phyloP scores from a whole-genome alignment of 1,139 yeast genomes.

The Zygoascus sp. region DNA sequence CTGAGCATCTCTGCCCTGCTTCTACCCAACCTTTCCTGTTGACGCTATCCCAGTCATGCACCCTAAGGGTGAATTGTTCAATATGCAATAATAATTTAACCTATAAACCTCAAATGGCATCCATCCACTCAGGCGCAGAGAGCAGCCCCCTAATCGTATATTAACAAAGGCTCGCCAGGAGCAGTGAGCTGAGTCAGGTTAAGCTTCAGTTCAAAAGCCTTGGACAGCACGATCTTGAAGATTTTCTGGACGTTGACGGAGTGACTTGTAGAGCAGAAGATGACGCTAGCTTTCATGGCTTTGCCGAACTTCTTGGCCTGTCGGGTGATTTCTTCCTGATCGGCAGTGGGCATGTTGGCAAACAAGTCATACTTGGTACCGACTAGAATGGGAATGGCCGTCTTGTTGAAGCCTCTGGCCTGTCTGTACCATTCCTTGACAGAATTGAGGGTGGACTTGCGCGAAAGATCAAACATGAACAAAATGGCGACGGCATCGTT shows the following conservation, averaged over 20 bases:
- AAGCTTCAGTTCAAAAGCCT: slow-evolving; percentile 83
- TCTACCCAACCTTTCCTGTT: no score
- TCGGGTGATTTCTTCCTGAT: slow-evolving; percentile 79
- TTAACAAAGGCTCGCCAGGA: slow-evolving; percentile 83
- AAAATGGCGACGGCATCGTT: slow-evolving; percentile 91
- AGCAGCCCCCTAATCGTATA: slow-evolving; percentile 46
- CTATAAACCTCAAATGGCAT: background rate
- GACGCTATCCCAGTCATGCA: slow-evolving; percentile 2
- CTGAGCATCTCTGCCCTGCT: no score
- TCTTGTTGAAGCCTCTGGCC: slow-evolving; percentile 81
- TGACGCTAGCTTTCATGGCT: slow-evolving; percentile 87
- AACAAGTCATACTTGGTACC: slow-evolving; percentile 95
- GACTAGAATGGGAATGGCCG: slow-evolving; percentile 86
- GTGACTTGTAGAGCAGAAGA: slow-evolving; percentile 89
- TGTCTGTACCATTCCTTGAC: slow-evolving; percentile 95
- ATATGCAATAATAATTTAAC: slow-evolving; percentile 1
- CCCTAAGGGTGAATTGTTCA: background rate
- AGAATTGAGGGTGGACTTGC: slow-evolving; percentile 80
- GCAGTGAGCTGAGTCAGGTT: slow-evolving; percentile 78
- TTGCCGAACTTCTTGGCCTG: slow-evolving; percentile 84
- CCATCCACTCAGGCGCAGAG: background rate
- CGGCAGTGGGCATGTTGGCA: slow-evolving; percentile 62
- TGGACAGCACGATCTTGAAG: slow-evolving; percentile 84
- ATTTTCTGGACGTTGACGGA: slow-evolving; percentile 93
- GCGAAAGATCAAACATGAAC: slow-evolving; percentile 86